Base-by-base conservation (phyloP, 768 basidiomycete genomes). In the Lanmaoa rubissima region DNA sequence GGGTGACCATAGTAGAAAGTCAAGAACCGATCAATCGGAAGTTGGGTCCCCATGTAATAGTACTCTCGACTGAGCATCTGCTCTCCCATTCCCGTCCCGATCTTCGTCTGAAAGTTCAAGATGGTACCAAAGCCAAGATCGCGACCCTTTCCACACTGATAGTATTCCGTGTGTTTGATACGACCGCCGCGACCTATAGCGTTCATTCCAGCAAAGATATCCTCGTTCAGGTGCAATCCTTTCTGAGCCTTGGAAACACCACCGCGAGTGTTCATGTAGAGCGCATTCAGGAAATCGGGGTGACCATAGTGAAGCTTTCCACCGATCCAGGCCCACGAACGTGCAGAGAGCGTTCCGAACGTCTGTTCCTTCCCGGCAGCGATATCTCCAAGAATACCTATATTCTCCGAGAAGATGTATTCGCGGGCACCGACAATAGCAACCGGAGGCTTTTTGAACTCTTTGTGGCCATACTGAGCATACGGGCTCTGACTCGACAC, bases 71-170 rank as follows among this genome's bases (percentile, higher is more conserved):
- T 97, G 67, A 99, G 82, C 92, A 98, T 93, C 74, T 99, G 97
- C 72, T 99, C 97, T 38, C 97, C 97, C 97, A 99, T 99, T 73
- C 97, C 97, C n/a, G 95, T 98, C 13, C 97, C 96, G 66, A 99
- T 95, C 84, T 99, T 99, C 54, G 97, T 99, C 81, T 94, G 90
- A 89, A 99, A 99, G 75, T 99, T 99, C 66, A 99, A 77, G 68
- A 98, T 98, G 21, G 97, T 99, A 34, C 96, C 96, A 73, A 99
- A 98, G 26, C 97, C 97, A 58, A 99, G 85, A 79, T 98, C 97
- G 73, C 97, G 88, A 53, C 97, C 97, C 75, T 98, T 98, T 48
- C 96, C 95, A 68, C 96, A 98, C 75, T 98, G 96, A 72, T 94
- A 99, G 75, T 99, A 99, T 75, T 99, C 97, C 35, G 94, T 95